Base-by-base conservation (phyloP, 1,139 yeast genomes). In the Geotrichum candidum region DNA sequence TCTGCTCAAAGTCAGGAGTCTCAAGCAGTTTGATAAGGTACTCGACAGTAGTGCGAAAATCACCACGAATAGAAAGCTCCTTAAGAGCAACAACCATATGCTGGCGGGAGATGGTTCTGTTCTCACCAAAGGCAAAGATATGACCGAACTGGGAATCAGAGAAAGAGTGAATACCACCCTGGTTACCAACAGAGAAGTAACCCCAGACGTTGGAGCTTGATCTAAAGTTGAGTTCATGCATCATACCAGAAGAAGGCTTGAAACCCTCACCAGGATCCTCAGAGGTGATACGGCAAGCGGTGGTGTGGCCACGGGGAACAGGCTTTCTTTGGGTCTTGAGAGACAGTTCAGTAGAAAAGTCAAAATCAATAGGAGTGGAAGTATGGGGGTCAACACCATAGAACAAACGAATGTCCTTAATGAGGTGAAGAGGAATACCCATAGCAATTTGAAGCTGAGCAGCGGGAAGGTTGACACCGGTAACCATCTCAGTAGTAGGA, bases 201-300 rank as follows among this genome's bases (percentile, higher is more conserved):
- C 99, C 99, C 99, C 99, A 94, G 58, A 94, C 99, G 71, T 94
- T 94, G 25, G 97, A 90, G 52, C 96, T 88, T 3, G 99, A 94
- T 76, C 98, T 84, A 82, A 94, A 94, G 76, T 94, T 95, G 74
- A 94, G 84, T 75, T 94, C 99, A 70, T 91, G 97, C 77, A 94
- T 82, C 64, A 92, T 85, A 80, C 99, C 99, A 73, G 97, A 96
- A 58, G 97, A 90, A 64, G 99, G 99, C 77, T 94, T 94, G 82
- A 94, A 94, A 57, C 99, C 99, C 79, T 92, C 98, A 74, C 97
- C 96, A 51, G 99, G 99, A 78, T 94, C 99, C 78, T 94, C 99
- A 9, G 97, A 90, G 41, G 99, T 94, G 76, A 94, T 94, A 81
- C 99, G 92, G 80, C 98, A 92, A 60, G 99, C 99, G 59, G 98